Base-by-base conservation (phyloP, 495 filamentous ascomycete species). In the Cladorrhinum samala region DNA sequence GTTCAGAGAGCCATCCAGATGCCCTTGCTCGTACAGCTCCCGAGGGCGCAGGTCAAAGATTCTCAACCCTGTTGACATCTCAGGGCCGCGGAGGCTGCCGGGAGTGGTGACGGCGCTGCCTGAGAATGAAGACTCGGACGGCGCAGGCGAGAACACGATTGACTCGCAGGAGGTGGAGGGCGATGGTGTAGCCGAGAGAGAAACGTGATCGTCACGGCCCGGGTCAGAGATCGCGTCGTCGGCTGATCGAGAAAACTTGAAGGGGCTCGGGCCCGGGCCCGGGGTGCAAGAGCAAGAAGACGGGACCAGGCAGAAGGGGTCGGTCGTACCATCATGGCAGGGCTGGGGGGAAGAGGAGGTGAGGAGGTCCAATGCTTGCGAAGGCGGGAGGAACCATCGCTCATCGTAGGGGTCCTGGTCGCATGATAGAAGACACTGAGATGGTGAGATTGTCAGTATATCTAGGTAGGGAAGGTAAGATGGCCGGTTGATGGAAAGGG, bases 321-420 rank as follows among this genome's bases (percentile, higher is more conserved):
- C 13, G n/a, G n/a, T n/a, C 75, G 68, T 16, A 58, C 39, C 33
- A 58, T 66, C 33, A 14, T 39, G 25, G 25, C 64, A 60, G 6
- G 57, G 54, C 7, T 65, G 56, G 49, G 73, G 69, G 17, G 72
- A 64, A 40, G 71, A 64, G 1, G 64, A 62, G 30, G 69, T 66
- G 6, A 77, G 66, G 2, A 73, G 68, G 2, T 70, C 50, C 2
- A 68, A 62, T 16, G 60, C 57, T 4, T 70, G 68, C 11, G 72
- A 27, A 6, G 52, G 52, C 64, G 60, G 75, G 76, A 56, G 49
- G 36, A 51, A 46, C 78, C 77, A 81, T 51, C 69, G 68, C 50
- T 77, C 74, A 38, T 80, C 77, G 46, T 83, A 81, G 9, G 72
- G 72, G 61, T 80, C 67, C 9, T 75, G 71, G 49, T 81, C 79